These are phyloP conservation scores for Serpula lacrymans DNA, from an alignment of 768 basidiomycete genomes.

Conservation along the genomic window DNA sequence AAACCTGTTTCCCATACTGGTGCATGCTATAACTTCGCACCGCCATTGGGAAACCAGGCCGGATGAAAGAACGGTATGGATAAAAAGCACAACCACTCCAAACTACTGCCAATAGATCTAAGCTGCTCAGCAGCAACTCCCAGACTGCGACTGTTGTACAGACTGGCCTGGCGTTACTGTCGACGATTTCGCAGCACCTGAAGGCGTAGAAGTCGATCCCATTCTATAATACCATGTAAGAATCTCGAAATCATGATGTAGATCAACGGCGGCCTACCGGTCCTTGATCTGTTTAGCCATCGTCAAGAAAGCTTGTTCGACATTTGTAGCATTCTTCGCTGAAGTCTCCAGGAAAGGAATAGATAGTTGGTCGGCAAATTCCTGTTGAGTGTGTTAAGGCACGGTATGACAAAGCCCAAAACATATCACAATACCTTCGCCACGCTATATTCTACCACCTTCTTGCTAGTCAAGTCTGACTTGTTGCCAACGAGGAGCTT, in stretches of 20 bases:
- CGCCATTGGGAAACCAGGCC: conserved; percentile 6
- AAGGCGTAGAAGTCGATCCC: conserved; percentile 76
- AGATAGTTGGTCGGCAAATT: conserved; percentile 91
- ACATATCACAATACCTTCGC: conserved; percentile 60
- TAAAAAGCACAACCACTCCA: conserved; percentile 12
- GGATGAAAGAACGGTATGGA: conserved; percentile 12
- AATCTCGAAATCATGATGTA: background rate
- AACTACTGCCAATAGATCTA: too few relatives aligned
- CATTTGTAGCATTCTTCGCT: conserved; percentile 98
- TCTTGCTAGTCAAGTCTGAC: conserved; percentile 96
- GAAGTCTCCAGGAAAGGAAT: conserved; percentile 98
- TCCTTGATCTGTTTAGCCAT: conserved; percentile 98
- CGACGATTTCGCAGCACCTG: conserved; percentile 75
- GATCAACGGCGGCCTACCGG: conserved; percentile 46
- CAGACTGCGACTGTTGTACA: conserved; percentile 69
- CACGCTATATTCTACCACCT: conserved; percentile 85
- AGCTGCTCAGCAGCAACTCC: conserved; percentile 82
- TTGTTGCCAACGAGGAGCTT: conserved; percentile 99
- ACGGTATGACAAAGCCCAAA: background rate
- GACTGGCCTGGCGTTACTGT: conserved; percentile 83
- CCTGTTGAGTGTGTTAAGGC: conserved; percentile 40
- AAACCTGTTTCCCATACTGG: conserved; percentile 31
- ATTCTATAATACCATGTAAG: conserved; percentile 46
- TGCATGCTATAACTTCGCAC: conserved; percentile 19
- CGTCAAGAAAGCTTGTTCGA: conserved; percentile 98